Base-by-base conservation (phyloP, 2,329 filamentous ascomycete genomes). In the Intubia oerlemansii region DNA sequence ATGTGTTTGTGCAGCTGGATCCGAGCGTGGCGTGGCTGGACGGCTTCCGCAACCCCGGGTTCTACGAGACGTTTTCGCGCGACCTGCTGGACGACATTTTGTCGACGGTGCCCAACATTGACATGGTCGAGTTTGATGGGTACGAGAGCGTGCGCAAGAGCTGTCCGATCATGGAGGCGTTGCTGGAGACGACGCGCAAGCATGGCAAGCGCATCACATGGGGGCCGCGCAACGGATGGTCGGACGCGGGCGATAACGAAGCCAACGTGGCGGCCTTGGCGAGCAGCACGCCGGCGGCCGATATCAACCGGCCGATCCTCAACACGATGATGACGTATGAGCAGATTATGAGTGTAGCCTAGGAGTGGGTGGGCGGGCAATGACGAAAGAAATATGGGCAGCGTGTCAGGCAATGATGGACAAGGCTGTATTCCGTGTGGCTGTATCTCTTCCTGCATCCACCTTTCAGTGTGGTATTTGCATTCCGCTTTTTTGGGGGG, bases 1-100 rank as follows among this genome's bases (percentile, higher is more conserved):
- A 59, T 16, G 61, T 84, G 9, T 77, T 77, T 41, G 65, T 81
- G 15, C 68, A 82, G 45, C 65, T 63, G 36, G 77, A 84, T 41
- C 75, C 77, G 0, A 75, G 68, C 29, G 62, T 74, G 39, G 58
- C 56, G 17, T 52, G 68, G 13, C 80, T 78, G 40, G 62, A 65
- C 31, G 75, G 73, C 0, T 82, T 75, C 40, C 61, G 73, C 10
- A 59, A 62, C 16, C 61, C 71, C 16, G 65, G 70, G 2, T 80
- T 76, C 37, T 84, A 79, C 42, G 76, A 79, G 34, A 48, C 47
- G 5, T 82, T 81, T 41, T 70, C 63, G 16, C 51, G 58, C 9
- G 49, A 53, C 2, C 48, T 82, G 17, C 43, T 82, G 6, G 47
- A 50, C 4, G 54, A 52, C 7, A 56, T 81, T 4, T 42, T 81